Evolutionary conservation across 495 filamentous ascomycete species (phyloP), one percentile per base, ranked within the genome.

Genomic region (Gamarada debralockiae): DNA sequence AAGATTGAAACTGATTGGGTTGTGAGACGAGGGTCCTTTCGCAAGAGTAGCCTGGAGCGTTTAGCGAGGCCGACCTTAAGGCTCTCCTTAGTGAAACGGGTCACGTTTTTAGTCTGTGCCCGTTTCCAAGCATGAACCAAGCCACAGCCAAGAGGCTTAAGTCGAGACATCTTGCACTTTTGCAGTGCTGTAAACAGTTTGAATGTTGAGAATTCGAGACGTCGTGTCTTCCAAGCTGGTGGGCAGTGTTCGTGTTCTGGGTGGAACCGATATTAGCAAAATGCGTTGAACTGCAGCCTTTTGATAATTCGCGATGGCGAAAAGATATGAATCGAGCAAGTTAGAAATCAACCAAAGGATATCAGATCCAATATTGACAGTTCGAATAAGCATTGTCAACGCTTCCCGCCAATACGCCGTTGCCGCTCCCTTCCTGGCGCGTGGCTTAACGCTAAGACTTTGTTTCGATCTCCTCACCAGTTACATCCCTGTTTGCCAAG

Each of bases 121-220:
- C 41, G 50, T 39, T 52, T 53, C 50, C 50, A 49, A 58, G 50
- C 29, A 18, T 44, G 25, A 49, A 44, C 55, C 44, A 53, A 51
- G 56, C 44, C 38, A 53, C 27, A 39, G 37, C 29, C 15, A 52
- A 48, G 27, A 31, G 36, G 13, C 20, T 13, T 24, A 53, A 46
- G 38, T 48, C 45, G 50, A 39, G 56, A 58, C 50, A 50, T n/a
- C 24, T 34, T 42, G 31, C 29, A 39, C 17, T 36, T 29, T 29
- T 20, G 53, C 25, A n/a, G 20, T n/a, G n/a, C 31, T n/a, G 10
- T 29, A 27, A 29, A 38, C 17, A 29, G 27, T 46, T 46, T 50
- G 38, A 41, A 18, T 23, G 12, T 52, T 20, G 25, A 33, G 25
- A n/a, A 9, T 31, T 15, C 49, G 38, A 41, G 18, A 42, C 24